Evolutionary conservation across 2,329 filamentous ascomycete species (phyloP).

Genomic region (Metarhizium rileyi): DNA sequence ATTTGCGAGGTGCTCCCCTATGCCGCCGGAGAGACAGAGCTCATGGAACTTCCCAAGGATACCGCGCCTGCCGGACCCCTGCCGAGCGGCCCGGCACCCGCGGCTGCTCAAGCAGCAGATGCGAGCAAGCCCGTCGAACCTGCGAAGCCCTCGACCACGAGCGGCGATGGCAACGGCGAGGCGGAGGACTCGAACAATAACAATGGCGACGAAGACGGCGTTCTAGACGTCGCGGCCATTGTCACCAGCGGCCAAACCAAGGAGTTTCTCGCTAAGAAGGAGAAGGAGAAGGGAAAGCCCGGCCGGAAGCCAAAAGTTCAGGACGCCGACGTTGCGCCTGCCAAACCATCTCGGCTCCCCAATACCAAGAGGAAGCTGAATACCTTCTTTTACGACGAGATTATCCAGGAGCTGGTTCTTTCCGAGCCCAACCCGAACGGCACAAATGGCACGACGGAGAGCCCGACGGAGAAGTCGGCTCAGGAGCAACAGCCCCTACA

Average conservation of each 20-base stretch:
- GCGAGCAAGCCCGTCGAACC: conserved; percentile 23
- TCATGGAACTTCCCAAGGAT: conserved; percentile 41
- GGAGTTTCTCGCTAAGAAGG: conserved; percentile 74
- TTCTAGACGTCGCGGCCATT: conserved; percentile 76
- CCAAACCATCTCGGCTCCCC: conserved; percentile 51
- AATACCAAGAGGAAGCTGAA: conserved; percentile 64
- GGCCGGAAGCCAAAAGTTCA: conserved; percentile 38
- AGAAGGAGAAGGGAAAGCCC: conserved; percentile 67
- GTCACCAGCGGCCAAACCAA: conserved; percentile 73
- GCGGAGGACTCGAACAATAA: conserved; percentile 25
- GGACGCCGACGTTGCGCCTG: conserved; percentile 40
- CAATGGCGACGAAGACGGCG: conserved; percentile 49
- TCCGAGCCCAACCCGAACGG: conserved; percentile 24
- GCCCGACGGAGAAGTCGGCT: conserved; percentile 7
- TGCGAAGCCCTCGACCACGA: conserved; percentile 8
- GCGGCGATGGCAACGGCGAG: conserved; percentile 29
- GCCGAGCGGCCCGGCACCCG: conserved; percentile 14
- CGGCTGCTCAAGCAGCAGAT: conserved; percentile 22
- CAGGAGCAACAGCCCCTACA: conserved; percentile 2
- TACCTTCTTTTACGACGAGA: conserved; percentile 65
- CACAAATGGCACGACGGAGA: conserved; percentile 9
- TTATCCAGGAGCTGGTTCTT: conserved; percentile 44
- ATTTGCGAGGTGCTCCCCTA: conserved; percentile 60
- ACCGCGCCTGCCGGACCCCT: conserved; percentile 5
- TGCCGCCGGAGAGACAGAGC: conserved; percentile 29